Base-by-base conservation (phyloP, 805 yeast species). In the Teunomyces aglyptinius region DNA sequence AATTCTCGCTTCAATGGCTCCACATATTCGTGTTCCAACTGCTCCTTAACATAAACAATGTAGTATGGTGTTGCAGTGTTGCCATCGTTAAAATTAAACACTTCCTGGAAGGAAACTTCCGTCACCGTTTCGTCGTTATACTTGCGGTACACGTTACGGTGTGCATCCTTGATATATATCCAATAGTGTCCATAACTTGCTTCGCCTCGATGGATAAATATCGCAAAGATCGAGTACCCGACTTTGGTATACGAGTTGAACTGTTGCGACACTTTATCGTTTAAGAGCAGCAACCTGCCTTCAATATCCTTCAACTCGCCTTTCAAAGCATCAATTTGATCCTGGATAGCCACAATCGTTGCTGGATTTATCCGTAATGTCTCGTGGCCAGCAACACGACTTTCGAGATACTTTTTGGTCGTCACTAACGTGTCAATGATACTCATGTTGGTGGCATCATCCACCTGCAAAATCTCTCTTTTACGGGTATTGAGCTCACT, bases 181-280 rank as follows among this genome's bases (percentile, higher is more conserved):
- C 98, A 94, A 65, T 94, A 94, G 65, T 94, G 99, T 2, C 99
- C 99, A 60, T 88, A 92, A 43, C 89, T 83, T 0, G 97, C 98
- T 58, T 90, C 95, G 5, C 99, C 99, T 43, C 97, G 74, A 64
- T 94, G 99, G 41, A 94, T 89, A 60, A 94, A 94, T 5, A 92
- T 83, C 0, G 98, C 96, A 69, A 91, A 92, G 10, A 94, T 75
- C 0, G 87, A 76, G 65, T 92, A 94, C 0, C 91, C 96, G 24
- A 84, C 76, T 41, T 75, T 67, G 43, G 75, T 77, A 66, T 86
- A 79, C 6, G 73, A 71, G 15, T 73, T 72, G 60, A 87, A 94
- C 54, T 86, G 94, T 26, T 64, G 65, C 16, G 78, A 70, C 6
- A 89, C 78, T 40, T 70, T 69, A 1, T 53, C 51, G 45, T 80